phyloP scores from a whole-genome alignment of 306 rosid species.

The Cyclanthera cordifolia region DNA sequence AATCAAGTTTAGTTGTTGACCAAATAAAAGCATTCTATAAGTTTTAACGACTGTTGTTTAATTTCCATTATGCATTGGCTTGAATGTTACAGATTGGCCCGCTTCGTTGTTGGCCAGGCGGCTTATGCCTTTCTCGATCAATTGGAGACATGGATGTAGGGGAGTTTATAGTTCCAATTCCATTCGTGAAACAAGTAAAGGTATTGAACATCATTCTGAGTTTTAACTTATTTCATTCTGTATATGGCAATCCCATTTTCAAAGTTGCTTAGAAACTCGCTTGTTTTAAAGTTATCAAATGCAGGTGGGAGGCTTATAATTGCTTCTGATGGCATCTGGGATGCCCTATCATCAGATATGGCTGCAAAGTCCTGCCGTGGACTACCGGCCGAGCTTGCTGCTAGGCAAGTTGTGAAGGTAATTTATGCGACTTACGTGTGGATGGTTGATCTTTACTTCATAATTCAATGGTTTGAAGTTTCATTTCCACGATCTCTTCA shows the following conservation, averaged over 20 bases:
- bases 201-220: constrained; percentile 23
- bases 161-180: constrained; percentile 86
- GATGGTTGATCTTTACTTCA: background rate
- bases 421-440: background rate
- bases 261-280: constrained; percentile 20
- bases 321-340: constrained; percentile 98
- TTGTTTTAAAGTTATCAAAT: constrained; percentile 48
- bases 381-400: constrained; percentile 88
- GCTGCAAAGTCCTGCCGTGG: constrained; percentile 85
- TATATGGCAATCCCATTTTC: background rate
- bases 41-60: background rate
- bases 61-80: background rate
- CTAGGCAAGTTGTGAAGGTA: constrained; percentile 92
- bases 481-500: constrained; percentile 17
- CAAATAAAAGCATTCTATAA: background rate
- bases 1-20: constrained; percentile 6
- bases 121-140: constrained; percentile 91
- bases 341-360: constrained; percentile 73
- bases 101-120: constrained; percentile 98
- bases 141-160: constrained; percentile 99
- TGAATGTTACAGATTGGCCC: constrained; percentile 69
- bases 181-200: constrained; percentile 93
- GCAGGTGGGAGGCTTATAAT: constrained; percentile 90
- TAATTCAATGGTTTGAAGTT: background rate
- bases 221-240: background rate